Percentiles rank a stretch among this genome's conserved stretches.
These are phyloP conservation scores for Orbilia brochopaga DNA, from an alignment of 2,329 filamentous ascomycete genomes.

Conservation along the genomic window DNA sequence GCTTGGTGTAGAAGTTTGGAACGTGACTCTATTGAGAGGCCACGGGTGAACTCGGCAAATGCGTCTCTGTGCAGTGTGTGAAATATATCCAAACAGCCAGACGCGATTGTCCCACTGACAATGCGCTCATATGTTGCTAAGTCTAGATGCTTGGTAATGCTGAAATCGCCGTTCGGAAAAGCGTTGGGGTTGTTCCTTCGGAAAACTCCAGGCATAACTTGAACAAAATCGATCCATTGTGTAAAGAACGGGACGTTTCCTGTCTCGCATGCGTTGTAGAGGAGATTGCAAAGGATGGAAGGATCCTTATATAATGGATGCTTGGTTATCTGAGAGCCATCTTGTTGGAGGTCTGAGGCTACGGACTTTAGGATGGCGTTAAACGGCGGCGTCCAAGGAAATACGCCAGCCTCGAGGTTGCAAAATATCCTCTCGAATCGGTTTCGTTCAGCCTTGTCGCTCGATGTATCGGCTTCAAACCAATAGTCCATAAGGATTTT, in stretches of 20 bases:
- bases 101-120: background rate
- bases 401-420: too few species aligned
- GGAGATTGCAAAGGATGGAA: background rate
- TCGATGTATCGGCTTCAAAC: background rate
- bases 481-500: background rate
- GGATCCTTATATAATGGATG: constrained; percentile 4
- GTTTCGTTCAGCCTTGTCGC: background rate
- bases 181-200: background rate
- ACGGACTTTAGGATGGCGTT: background rate
- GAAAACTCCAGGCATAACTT: background rate
- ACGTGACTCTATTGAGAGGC: background rate
- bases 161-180: background rate
- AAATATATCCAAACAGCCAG: background rate
- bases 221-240: background rate
- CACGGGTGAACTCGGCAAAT: background rate
- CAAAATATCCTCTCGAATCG: background rate
- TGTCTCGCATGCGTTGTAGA: background rate
- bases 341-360: background rate
- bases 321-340: background rate
- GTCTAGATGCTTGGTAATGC: background rate
- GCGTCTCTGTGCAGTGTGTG: background rate
- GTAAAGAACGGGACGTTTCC: background rate
- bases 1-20: background rate
- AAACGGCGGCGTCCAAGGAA: too few species aligned
- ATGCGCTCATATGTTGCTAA: background rate